phyloP scores from a whole-genome alignment of 2,329 filamentous ascomycete species.

The Sclerotinia trifoliorum region DNA sequence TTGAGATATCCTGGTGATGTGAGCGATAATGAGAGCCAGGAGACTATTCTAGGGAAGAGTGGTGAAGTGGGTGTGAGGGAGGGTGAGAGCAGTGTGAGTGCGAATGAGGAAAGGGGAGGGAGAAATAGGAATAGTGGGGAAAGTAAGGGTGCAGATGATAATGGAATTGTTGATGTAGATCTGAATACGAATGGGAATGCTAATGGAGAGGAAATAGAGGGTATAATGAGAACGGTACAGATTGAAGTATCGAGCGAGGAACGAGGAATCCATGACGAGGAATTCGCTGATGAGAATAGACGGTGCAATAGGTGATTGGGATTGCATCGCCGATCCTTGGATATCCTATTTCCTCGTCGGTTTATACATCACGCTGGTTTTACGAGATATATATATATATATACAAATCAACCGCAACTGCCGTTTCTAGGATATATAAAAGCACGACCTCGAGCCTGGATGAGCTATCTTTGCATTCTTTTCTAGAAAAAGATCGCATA shows the following conservation, averaged over 20 bases:
- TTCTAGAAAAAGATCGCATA: background rate
- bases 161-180: background rate
- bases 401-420: no score
- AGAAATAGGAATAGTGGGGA: background rate
- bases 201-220: background rate
- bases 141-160: background rate
- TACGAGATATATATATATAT: no score
- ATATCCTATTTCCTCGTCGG: no score
- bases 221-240: constrained; percentile 6
- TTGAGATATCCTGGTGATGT: background rate
- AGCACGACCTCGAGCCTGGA: no score
- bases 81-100: background rate
- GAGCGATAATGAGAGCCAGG: constrained; percentile 14
- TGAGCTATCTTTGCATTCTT: background rate
- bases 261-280: background rate
- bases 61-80: no score
- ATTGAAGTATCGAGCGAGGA: background rate
- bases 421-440: no score
- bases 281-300: no score
- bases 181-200: no score
- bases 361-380: no score
- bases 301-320: background rate
- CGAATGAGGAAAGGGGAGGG: background rate
- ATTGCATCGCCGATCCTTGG: background rate
- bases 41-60: background rate